phyloP scores from a whole-genome alignment of 2,329 filamentous ascomycete genomes.

The Lasiodiplodia theobromae region DNA sequence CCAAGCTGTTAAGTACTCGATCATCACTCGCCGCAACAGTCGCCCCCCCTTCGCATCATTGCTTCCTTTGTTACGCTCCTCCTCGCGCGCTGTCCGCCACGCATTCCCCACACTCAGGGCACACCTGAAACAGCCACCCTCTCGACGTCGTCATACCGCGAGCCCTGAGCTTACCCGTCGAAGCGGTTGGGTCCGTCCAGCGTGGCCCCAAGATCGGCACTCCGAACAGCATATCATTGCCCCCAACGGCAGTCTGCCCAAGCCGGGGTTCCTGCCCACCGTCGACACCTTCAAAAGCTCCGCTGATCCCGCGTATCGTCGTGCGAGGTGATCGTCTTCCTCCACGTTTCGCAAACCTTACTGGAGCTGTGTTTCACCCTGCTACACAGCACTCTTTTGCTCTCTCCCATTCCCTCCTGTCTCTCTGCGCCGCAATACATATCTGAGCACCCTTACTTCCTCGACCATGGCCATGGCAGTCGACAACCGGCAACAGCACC shows the following conservation, averaged over 20 bases:
- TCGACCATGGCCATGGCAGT: conserved; percentile 88
- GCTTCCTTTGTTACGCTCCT: conserved; percentile 27
- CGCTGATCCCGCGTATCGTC: conserved; percentile 57
- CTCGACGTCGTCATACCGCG: conserved; percentile 30
- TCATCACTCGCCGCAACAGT: conserved; percentile 24
- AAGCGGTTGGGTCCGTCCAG: conserved; percentile 45
- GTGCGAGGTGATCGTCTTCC: conserved; percentile 54
- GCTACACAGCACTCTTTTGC: conserved; percentile 33
- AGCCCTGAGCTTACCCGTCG: conserved; percentile 46
- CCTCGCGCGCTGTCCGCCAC: conserved; percentile 26
- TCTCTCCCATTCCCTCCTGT: conserved; percentile 31
- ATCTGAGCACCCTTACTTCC: conserved; percentile 30
- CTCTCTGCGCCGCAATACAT: conserved; percentile 27
- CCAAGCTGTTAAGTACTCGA: conserved; percentile 25
- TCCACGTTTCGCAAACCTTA: conserved; percentile 54
- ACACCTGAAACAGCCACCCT: conserved; percentile 46
- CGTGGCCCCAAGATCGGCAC: conserved; percentile 42
- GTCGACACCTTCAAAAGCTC: conserved; percentile 47
- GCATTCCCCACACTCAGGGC: conserved; percentile 43
- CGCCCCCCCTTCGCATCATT: conserved; percentile 29
- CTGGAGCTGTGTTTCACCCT: conserved; percentile 46
- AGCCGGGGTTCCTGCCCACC: conserved; percentile 35
- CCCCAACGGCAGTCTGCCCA: conserved; percentile 38
- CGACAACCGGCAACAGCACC: conserved; percentile 78
- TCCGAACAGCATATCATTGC: conserved; percentile 46